phyloP scores from a whole-genome alignment of 1,284 basidiomycete genomes.

The Crepidotus sp. region DNA sequence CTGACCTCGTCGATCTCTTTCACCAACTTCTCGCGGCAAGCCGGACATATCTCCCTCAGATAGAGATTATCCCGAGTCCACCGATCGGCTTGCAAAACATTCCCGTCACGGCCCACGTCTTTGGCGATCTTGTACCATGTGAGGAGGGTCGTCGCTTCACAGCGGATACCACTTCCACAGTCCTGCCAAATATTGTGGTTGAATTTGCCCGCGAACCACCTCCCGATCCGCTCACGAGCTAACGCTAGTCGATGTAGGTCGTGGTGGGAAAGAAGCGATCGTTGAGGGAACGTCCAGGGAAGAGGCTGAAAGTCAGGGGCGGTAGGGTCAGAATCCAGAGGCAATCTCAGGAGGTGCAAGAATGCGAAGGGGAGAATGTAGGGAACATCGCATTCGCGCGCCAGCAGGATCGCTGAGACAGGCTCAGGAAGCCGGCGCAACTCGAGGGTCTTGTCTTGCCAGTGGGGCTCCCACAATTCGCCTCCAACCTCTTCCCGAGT shows the following conservation, averaged over 20 bases:
- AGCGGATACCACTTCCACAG: background rate
- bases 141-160: background rate
- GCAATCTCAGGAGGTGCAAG: conserved; percentile 1
- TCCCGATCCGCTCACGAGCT: conserved; percentile 3
- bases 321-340: background rate
- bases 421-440: conserved; percentile 4
- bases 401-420: conserved; percentile 5
- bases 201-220: background rate
- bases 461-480: background rate
- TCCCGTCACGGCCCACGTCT: background rate
- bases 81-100: background rate
- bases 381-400: background rate
- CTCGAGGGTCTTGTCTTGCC: background rate
- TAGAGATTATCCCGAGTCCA: background rate
- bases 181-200: background rate
- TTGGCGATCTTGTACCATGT: background rate
- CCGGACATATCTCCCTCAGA: background rate
- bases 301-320: background rate
- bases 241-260: background rate
- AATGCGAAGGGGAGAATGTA: conserved; percentile 8
- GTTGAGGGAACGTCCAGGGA: background rate
- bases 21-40: background rate
- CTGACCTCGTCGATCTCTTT: background rate
- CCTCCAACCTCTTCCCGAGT: background rate
- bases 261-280: background rate